Base-by-base conservation (phyloP, 1,139 yeast species). In the Barnettozyma hawaiiensis region DNA sequence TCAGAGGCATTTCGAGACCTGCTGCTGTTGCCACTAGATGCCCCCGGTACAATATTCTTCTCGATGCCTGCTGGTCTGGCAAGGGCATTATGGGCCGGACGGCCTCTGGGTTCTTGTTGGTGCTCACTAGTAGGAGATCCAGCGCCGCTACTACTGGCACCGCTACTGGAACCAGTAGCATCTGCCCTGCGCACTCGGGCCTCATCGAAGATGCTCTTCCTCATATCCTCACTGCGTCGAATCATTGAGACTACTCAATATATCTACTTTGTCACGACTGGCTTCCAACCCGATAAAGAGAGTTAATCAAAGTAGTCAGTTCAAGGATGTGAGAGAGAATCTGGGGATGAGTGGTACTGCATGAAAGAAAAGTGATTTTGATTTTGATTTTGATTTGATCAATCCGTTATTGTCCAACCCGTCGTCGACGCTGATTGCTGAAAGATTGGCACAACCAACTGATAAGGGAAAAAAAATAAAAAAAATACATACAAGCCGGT, bases 211-310 rank as follows among this genome's bases (percentile, higher is more conserved):
- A 31, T 31, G 28, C 35, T 39, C 35, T 27, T 42, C 12, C 40
- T 26, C 37, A 36, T 36, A 15, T 41, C 43, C 5, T 40, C 43
- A 32, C 41, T 31, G n/a, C 29, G 32, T 10, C 33, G 33, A 15
- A 29, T 27, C 37, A 39, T 33, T 26, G 24, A 23, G 29, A 26
- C n/a, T n/a, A n/a, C n/a, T n/a, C n/a, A n/a, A n/a, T n/a, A n/a
- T n/a, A n/a, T n/a, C n/a, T n/a, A n/a, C n/a, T 7, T n/a, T 10
- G 29, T 26, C 29, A 26, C 29, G 4, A n/a, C n/a, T n/a, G n/a
- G n/a, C n/a, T n/a, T n/a, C n/a, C n/a, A n/a, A n/a, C n/a, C n/a
- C n/a, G n/a, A n/a, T n/a, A 12, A 5, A 7, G 12, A 24, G 12
- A 12, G 5, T 12, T 22, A 22, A 22, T 24, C 27, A 24, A 24